These are phyloP conservation scores for Athelia sp. DNA, from an alignment of 1,284 basidiomycete species.

Conservation along the genomic window DNA sequence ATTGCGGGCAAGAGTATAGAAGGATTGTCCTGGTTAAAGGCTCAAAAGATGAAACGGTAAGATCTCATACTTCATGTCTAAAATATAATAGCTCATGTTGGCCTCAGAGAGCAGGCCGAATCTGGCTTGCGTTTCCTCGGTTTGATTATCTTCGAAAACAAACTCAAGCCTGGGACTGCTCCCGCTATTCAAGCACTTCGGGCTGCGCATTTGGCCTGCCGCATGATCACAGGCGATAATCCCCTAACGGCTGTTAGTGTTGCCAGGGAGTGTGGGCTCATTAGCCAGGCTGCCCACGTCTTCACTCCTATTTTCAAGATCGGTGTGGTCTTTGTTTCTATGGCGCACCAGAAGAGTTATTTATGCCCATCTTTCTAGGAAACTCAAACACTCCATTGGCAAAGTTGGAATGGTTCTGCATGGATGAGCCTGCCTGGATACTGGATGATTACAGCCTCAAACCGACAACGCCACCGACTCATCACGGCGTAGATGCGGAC, in stretches of 20 bases:
- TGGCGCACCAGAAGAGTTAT: neutral
- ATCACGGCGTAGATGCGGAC: conserved; percentile 62
- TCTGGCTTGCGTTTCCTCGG: conserved; percentile 90
- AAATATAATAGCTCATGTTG: conserved; percentile 3
- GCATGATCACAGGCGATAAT: conserved; percentile 99
- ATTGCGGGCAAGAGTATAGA: conserved; percentile 96
- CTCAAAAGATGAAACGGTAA: conserved; percentile 92
- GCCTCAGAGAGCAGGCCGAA: conserved; percentile 86
- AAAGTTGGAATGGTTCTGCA: conserved; percentile 85
- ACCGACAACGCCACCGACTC: conserved; percentile 62
- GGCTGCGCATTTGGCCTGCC: conserved; percentile 86
- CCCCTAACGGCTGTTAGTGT: conserved; percentile 96
- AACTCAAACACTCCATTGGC: conserved; percentile 58
- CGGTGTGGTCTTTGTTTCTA: conserved; percentile 40
- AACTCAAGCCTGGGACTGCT: conserved; percentile 90
- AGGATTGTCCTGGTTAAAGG: conserved; percentile 94
- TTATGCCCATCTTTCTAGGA: conserved; percentile 34
- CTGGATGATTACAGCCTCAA: conserved; percentile 88
- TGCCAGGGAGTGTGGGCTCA: conserved; percentile 89
- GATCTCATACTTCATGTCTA: conserved; percentile 14
- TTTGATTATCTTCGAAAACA: conserved; percentile 98
- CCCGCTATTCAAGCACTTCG: conserved; percentile 90
- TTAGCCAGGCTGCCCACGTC: conserved; percentile 88
- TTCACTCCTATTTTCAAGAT: conserved; percentile 82
- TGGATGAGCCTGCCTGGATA: conserved; percentile 85